Conservation (phyloP, 1,284 basidiomycete species). For the Malassezia equina region DNA sequence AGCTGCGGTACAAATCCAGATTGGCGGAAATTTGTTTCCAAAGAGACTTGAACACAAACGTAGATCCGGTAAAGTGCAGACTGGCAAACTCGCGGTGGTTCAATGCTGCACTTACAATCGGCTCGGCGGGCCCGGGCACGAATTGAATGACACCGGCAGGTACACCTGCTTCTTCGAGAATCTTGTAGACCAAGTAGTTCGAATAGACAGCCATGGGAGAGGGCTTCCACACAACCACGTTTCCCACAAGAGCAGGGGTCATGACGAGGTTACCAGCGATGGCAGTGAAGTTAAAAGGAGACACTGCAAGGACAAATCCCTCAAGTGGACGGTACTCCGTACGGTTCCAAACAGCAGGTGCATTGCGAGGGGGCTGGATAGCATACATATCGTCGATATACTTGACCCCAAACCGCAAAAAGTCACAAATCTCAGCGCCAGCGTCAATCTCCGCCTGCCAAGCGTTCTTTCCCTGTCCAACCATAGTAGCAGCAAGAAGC, state of each 20-base stretch:
- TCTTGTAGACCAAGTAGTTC: slow-evolving; percentile 84
- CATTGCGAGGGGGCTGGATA: slow-evolving; percentile 78
- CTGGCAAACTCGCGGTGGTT: slow-evolving; percentile 71
- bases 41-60: slow-evolving; percentile 72
- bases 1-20: slow-evolving; percentile 59
- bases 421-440: slow-evolving; percentile 87
- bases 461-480: slow-evolving; percentile 96
- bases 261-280: slow-evolving; percentile 39
- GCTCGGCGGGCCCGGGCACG: slow-evolving; percentile 56
- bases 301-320: slow-evolving; percentile 92
- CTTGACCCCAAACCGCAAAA: slow-evolving; percentile 92
- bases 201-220: slow-evolving; percentile 89
- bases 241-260: slow-evolving; percentile 85
- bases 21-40: slow-evolving; percentile 93
- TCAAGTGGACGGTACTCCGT: slow-evolving; percentile 91
- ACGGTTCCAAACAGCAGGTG: slow-evolving; percentile 86
- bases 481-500: slow-evolving; percentile 89
- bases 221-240: slow-evolving; percentile 94
- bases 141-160: slow-evolving; percentile 95
- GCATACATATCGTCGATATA: slow-evolving; percentile 89
- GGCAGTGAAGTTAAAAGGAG: slow-evolving; percentile 81
- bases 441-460: slow-evolving; percentile 99
- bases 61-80: slow-evolving; percentile 94
- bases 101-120: slow-evolving; percentile 49
- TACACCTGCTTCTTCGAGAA: slow-evolving; percentile 85